Evolutionary conservation across 495 filamentous ascomycete genomes (phyloP), one percentile per base, ranked within the genome.

Genomic region (Parachaetomium inaequale): DNA sequence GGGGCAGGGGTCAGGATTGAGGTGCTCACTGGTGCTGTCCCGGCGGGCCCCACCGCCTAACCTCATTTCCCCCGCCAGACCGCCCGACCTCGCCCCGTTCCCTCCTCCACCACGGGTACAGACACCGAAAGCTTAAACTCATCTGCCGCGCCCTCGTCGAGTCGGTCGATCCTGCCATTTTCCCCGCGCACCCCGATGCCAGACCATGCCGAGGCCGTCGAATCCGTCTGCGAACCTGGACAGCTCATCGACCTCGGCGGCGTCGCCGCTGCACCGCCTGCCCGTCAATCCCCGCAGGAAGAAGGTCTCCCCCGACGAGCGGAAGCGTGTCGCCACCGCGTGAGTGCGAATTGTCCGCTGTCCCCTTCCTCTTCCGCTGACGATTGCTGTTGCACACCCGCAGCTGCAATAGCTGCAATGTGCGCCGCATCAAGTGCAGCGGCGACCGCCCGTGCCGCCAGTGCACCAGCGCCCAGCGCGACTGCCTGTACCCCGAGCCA

Each of bases 341-440:
- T 73, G 45, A 66, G 72, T 70, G 12, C 25, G 47, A 11, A 51
- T 19, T 47, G 23, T 46, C 8, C 15, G 4, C 21, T 11, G 21
- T 4, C 17, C 28, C 17, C 4, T 7, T 8, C 14, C 26, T 42
- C 3, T 7, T 31, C 14, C 7, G 5, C 28, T 58, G 17, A 45
- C 19, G 31, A 19, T 34, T 21, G 3, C 23, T 47, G 17, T 47
- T 45, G 6, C 40, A 23, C 28, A 4, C 32, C 45, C 23, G 43
- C 60, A 78, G 76, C 21, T 79, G 76, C 68, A 78, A 79, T 61
- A 67, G 64, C 58, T 79, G 76, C 71, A 79, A 79, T 65, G 66
- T 78, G 25, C 70, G 72, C 17, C 75, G 76, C 53, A 74, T 76
- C 63, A 79, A 76, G 56, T 79, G 76, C 63, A 74, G 67, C n/a